phyloP scores from a whole-genome alignment of 2,329 filamentous ascomycete species.

The Aspergillus sp. region DNA sequence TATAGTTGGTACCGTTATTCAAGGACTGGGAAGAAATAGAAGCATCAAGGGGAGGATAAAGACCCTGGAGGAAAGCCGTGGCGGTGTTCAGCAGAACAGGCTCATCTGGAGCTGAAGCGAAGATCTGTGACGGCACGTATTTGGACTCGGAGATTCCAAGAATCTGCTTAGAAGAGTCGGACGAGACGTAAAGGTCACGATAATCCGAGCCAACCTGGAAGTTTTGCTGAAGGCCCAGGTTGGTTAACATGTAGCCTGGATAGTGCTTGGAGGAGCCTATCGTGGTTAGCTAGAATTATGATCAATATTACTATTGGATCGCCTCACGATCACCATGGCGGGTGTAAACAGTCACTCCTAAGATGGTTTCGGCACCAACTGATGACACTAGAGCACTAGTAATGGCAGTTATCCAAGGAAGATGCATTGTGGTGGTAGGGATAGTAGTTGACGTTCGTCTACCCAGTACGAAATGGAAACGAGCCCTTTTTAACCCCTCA shows the following conservation, averaged over 20 bases:
- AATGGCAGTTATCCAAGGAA: neutral
- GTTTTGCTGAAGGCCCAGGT: slow-evolving; percentile 49
- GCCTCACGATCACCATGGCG: slow-evolving; percentile 6
- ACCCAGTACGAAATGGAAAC: neutral
- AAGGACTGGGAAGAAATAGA: slow-evolving; percentile 57
- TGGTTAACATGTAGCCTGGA: neutral
- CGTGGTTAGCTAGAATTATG: neutral
- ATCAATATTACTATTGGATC: neutral
- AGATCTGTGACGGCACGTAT: slow-evolving; percentile 67
- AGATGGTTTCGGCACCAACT: neutral
- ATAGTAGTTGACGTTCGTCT: neutral
- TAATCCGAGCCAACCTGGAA: slow-evolving; percentile 71
- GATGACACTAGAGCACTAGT: neutral
- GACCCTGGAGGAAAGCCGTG: slow-evolving; percentile 74
- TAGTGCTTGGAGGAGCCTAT: slow-evolving; percentile 6
- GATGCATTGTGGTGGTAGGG: neutral
- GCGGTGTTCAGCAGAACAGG: slow-evolving; percentile 75
- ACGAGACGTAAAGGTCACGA: slow-evolving; percentile 69
- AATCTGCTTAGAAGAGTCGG: slow-evolving; percentile 59
- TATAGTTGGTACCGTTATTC: slow-evolving; percentile 66
- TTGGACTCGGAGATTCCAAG: slow-evolving; percentile 62
- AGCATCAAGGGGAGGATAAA: slow-evolving; percentile 73
- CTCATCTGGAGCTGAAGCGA: slow-evolving; percentile 69
- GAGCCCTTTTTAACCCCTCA: neutral
- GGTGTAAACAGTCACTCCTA: slow-evolving; percentile 1